Evolutionary conservation across 1,284 basidiomycete species (phyloP), one percentile per base, ranked within the genome.

Genomic region (Cryptococcus deneoformans): DNA sequence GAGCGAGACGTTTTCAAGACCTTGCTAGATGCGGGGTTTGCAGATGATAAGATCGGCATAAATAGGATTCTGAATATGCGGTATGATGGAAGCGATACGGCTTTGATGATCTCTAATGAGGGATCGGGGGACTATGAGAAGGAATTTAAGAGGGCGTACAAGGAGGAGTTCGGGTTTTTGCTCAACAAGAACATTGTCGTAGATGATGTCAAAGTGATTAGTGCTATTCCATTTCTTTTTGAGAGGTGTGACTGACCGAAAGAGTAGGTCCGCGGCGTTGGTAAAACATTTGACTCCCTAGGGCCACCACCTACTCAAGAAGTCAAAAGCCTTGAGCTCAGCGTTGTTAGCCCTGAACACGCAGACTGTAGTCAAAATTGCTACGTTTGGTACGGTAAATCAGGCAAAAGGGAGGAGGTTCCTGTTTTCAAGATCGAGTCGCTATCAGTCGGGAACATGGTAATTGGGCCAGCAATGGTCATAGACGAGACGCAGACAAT

Each of bases 21-120:
- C 68, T 81, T 97, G 20, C 72, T 78, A 54, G 81, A 80, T 29
- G 92, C 96, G 71, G 93, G 93, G 1, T 96, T 97, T 74, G 81
- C 84, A 61, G 83, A 79, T 6, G 80, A 83, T 3, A 83, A 86
- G 34, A 84, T 96, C 53, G 79, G 82, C 48, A 77, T 88, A 1
- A 92, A 97, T 72, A 83, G 87, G 20, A 85, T 90, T 83, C 80
- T 96, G 50, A 94, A 97, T 71, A 90, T 94, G 89, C 85, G 92
- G 43, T 93, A 92, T 68, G 87, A 92, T 52, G 90, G 73, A 7
- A 67, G 66, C 0, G 93, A 96, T 78, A 96, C 93, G 0, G 84
- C 90, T 7, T 76, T 97, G 60, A 95, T 96, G 92, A 85, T 92
- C 1, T 78, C 89, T 34, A 61, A 63, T 80, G 84, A 84, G 9